phyloP scores from a whole-genome alignment of 2,329 filamentous ascomycete genomes.

The Cytospora piceicola region DNA sequence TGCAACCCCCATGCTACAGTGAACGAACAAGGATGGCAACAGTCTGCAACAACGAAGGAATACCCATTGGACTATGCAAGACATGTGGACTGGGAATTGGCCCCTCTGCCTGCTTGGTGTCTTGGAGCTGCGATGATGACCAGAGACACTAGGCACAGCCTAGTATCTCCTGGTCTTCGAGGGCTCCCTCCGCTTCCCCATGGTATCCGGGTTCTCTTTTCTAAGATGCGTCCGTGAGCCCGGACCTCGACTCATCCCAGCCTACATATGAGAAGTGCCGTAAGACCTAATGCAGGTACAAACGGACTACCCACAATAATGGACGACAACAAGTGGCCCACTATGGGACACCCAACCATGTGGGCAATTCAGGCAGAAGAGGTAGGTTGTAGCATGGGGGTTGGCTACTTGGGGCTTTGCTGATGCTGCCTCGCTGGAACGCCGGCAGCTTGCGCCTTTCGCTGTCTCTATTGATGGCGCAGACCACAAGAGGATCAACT shows the following conservation, averaged over 20 bases:
- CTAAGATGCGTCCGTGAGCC: neutral
- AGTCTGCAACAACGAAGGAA: neutral
- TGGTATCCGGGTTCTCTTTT: too few species aligned
- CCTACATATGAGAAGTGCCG: neutral
- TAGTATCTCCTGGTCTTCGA: too few species aligned
- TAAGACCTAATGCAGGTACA: constrained; percentile 3
- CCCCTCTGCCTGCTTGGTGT: neutral
- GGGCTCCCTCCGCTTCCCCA: too few species aligned
- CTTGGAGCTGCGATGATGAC: neutral
- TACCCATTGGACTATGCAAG: neutral
- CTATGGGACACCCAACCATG: neutral
- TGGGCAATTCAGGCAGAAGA: neutral
- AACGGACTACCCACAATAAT: neutral
- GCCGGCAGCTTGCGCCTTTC: neutral
- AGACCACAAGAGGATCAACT: constrained; percentile 21
- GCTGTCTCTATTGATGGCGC: neutral
- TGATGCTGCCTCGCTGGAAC: constrained; percentile 14
- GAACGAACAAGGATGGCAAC: neutral
- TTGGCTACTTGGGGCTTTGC: neutral
- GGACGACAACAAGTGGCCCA: neutral
- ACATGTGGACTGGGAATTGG: neutral
- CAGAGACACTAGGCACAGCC: neutral
- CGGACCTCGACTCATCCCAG: neutral
- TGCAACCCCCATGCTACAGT: neutral
- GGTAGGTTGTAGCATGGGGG: too few species aligned